Percentiles rank a stretch among this genome's conserved stretches.
Conservation (phyloP, 1,284 basidiomycete genomes). For the Tilletia horrida region DNA sequence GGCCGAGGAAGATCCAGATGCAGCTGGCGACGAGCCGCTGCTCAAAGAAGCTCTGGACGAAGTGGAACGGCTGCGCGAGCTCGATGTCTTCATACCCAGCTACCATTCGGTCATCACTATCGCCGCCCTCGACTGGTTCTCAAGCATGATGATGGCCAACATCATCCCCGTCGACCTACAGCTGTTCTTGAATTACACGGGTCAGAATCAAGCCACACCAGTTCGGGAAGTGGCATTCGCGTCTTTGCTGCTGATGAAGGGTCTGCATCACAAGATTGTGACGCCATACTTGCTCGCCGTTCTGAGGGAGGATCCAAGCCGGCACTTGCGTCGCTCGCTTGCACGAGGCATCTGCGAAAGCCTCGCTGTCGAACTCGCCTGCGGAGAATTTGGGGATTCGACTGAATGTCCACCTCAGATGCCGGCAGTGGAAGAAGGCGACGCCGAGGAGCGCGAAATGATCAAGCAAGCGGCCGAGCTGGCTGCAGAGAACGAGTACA, state of each 20-base stretch:
- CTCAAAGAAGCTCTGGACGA: constrained; percentile 39
- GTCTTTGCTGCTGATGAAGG: constrained; percentile 80
- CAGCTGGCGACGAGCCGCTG: constrained; percentile 39
- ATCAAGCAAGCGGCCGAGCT: constrained; percentile 19
- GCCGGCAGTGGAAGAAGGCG: constrained; percentile 38
- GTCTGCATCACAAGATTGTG: constrained; percentile 62
- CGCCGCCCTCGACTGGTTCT: constrained; percentile 59
- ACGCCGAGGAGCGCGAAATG: constrained; percentile 16
- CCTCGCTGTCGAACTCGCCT: constrained; percentile 77
- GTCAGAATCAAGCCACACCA: constrained; percentile 66
- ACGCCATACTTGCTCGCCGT: constrained; percentile 87
- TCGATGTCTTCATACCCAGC: constrained; percentile 92
- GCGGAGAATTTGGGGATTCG: constrained; percentile 72
- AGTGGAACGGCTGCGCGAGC: constrained; percentile 84
- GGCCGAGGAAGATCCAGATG: constrained; percentile 36
- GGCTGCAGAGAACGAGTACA: constrained; percentile 55
- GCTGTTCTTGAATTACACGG: constrained; percentile 80
- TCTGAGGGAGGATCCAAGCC: constrained; percentile 79
- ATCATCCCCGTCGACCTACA: constrained; percentile 77
- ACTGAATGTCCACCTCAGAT: constrained; percentile 21
- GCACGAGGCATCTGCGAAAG: constrained; percentile 81
- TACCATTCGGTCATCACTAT: constrained; percentile 89
- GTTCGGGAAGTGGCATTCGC: constrained; percentile 68
- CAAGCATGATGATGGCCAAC: constrained; percentile 39
- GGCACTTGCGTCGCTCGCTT: constrained; percentile 77